phyloP scores from a whole-genome alignment of 176 grass and related monocot species.

The Urochloa ruziziensis region DNA sequence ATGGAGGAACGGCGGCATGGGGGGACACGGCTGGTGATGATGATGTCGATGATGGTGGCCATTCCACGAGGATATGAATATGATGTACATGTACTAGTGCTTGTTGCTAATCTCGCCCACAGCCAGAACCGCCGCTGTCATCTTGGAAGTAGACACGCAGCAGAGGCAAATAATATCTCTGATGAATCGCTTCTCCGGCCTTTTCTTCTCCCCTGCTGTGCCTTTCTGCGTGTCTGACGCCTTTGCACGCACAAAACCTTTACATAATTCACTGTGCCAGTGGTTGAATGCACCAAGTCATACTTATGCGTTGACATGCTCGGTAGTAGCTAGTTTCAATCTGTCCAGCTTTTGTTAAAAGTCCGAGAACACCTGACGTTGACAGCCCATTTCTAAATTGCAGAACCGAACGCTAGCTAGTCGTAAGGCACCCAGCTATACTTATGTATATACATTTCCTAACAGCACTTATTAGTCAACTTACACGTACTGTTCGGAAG shows the following conservation, averaged over 20 bases:
- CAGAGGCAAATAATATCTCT: neutral
- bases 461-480: neutral
- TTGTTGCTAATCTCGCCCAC: neutral
- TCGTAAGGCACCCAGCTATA: neutral
- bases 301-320: conserved; percentile 6
- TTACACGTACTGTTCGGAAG: neutral
- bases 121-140: neutral
- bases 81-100: neutral
- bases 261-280: neutral
- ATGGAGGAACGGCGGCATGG: neutral
- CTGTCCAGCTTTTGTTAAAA: no score
- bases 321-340: no score
- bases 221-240: neutral
- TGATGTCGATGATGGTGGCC: neutral
- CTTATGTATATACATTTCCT: neutral
- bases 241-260: neutral
- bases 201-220: no score
- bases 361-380: neutral
- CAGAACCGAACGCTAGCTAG: neutral
- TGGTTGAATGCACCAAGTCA: neutral
- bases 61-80: neutral
- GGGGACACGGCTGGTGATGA: neutral
- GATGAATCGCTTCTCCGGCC: no score
- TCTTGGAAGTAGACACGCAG: neutral
- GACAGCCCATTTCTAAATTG: neutral